These are phyloP conservation scores for Verruconis gallopava DNA, from an alignment of 2,329 filamentous ascomycete genomes.

Conservation along the genomic window DNA sequence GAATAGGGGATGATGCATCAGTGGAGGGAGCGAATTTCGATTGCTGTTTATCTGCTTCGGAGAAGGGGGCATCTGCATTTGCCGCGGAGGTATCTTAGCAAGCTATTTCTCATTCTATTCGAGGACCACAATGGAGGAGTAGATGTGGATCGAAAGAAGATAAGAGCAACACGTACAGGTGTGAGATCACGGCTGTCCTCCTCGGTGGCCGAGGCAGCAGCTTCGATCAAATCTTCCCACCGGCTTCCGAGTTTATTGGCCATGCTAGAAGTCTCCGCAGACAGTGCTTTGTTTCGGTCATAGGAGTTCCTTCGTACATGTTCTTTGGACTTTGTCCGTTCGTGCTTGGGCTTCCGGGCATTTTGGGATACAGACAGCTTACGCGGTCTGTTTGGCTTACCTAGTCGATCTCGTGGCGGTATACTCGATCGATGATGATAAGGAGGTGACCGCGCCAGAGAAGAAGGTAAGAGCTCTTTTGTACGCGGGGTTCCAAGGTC, in stretches of 20 bases:
- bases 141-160: neutral
- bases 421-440: slow-evolving; percentile 78
- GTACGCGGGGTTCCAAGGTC: slow-evolving; percentile 43
- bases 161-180: slow-evolving; percentile 48
- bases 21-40: slow-evolving; percentile 49
- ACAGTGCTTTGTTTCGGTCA: slow-evolving; percentile 70
- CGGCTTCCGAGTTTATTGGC: slow-evolving; percentile 65
- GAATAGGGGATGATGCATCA: slow-evolving; percentile 32
- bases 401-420: slow-evolving; percentile 64
- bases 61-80: slow-evolving; percentile 17
- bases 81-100: neutral
- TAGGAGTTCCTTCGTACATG: slow-evolving; percentile 60
- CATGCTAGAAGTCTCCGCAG: slow-evolving; percentile 68
- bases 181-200: slow-evolving; percentile 81
- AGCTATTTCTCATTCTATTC: slow-evolving; percentile 16
- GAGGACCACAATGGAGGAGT: slow-evolving; percentile 12
- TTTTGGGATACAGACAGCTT: slow-evolving; percentile 81
- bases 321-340: slow-evolving; percentile 66
- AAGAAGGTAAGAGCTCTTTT: slow-evolving; percentile 67
- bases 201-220: slow-evolving; percentile 82
- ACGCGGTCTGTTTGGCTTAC: slow-evolving; percentile 59
- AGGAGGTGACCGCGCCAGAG: slow-evolving; percentile 68
- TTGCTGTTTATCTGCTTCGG: slow-evolving; percentile 39
- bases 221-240: slow-evolving; percentile 94
- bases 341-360: slow-evolving; percentile 62